Percentiles rank a stretch among this genome's conserved stretches.
phyloP scores from a whole-genome alignment of 805 yeast genomes.

The Candida dajiaensis region DNA sequence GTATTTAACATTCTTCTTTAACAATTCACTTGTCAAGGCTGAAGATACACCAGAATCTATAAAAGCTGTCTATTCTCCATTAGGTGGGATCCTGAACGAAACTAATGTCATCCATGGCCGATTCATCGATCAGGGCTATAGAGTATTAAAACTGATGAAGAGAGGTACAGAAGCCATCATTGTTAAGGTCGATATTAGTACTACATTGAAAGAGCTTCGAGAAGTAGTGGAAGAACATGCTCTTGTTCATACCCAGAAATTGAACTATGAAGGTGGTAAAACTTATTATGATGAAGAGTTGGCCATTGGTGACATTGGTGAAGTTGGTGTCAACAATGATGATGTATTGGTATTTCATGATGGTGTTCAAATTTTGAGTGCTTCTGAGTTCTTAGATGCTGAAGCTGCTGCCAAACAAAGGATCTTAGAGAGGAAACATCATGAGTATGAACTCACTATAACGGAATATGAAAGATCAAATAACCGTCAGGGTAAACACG shows the following conservation, averaged over 20 bases:
- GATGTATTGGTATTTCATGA: not conserved
- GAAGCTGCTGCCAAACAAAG: not conserved
- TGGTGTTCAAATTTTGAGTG: not conserved
- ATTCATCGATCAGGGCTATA: not conserved
- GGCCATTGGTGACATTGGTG: not conserved
- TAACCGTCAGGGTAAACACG: not conserved
- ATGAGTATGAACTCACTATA: not conserved
- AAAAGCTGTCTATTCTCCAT: not conserved
- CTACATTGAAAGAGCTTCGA: not conserved
- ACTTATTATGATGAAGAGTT: not conserved
- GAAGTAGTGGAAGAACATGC: not conserved
- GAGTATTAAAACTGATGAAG: not conserved
- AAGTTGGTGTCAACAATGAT: not conserved
- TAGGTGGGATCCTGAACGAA: not conserved
- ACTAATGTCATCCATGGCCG: not conserved
- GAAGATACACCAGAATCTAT: not conserved
- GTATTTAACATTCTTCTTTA: not conserved
- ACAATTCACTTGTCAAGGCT: not conserved
- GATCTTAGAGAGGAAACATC: not conserved
- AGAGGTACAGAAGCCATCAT: not conserved
- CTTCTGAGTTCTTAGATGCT: not conserved
- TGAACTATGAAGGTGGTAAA: not conserved
- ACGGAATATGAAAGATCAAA: not conserved
- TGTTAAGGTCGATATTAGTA: not conserved
- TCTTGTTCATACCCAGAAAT: not conserved